Percentiles rank a stretch among this genome's conserved stretches.
Evolutionary conservation across 106 monocot species (phyloP).

Genomic region (Cymbidium sinense): DNA sequence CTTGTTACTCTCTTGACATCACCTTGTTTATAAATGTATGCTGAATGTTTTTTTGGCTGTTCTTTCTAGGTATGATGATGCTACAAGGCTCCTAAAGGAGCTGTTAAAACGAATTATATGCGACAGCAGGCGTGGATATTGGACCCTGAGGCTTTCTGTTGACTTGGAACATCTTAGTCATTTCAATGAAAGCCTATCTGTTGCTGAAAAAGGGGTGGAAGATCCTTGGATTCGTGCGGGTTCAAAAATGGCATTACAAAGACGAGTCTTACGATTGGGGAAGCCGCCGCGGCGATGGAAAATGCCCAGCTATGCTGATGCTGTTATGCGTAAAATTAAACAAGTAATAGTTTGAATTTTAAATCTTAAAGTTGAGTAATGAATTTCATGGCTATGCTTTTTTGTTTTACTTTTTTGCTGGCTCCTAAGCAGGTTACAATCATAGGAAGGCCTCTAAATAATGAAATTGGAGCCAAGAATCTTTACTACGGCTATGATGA

Average conservation of each 20-base stretch:
- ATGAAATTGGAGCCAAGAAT: slow-evolving; percentile 65
- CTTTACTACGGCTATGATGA: slow-evolving; percentile 81
- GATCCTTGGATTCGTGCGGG: slow-evolving; percentile 96
- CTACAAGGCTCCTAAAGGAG: slow-evolving; percentile 59
- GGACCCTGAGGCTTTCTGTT: slow-evolving; percentile 79
- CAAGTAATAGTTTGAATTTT: slow-evolving; percentile 35
- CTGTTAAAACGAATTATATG: slow-evolving; percentile 44
- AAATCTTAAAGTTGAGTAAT: background rate
- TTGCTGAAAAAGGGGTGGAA: slow-evolving; percentile 75
- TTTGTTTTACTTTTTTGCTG: background rate
- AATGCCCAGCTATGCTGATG: slow-evolving; percentile 57
- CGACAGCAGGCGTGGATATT: slow-evolving; percentile 73
- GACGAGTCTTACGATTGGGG: slow-evolving; percentile 63
- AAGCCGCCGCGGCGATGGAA: slow-evolving; percentile 94
- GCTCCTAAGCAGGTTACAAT: slow-evolving; percentile 42
- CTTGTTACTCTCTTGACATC: too few relatives aligned
- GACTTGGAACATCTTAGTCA: slow-evolving; percentile 78
- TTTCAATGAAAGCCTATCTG: slow-evolving; percentile 69
- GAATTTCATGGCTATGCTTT: background rate
- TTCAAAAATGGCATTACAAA: slow-evolving; percentile 81
- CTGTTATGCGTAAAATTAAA: slow-evolving; percentile 57
- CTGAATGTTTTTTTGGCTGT: background rate
- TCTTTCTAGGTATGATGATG: slow-evolving; percentile 67
- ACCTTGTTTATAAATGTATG: background rate
- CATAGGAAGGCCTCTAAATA: slow-evolving; percentile 65